Evolutionary conservation across 164 flowering plant genomes (phyloP).

Genomic region (Kalanchoe fedtschenkoi): DNA sequence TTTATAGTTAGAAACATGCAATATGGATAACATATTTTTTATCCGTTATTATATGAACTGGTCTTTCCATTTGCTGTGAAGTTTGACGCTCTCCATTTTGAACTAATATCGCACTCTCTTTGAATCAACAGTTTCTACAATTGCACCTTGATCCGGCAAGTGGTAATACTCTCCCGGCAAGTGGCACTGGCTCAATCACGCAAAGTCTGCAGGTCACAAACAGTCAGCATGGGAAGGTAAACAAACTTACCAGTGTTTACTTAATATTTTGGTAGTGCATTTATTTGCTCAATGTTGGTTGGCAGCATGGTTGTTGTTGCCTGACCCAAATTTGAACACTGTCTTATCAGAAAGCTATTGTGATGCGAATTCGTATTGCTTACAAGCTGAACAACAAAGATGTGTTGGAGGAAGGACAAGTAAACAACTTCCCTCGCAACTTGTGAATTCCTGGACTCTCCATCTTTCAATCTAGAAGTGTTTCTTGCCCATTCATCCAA

Average conservation of each 20-base stretch:
- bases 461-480: too few relatives aligned
- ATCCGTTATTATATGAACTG: too few relatives aligned
- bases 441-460: conserved; percentile 23
- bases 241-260: background rate
- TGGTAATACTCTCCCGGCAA: conserved; percentile 63
- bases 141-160: conserved; percentile 87
- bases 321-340: background rate
- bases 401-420: conserved; percentile 72
- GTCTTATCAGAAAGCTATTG: conserved; percentile 69
- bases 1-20: too few relatives aligned
- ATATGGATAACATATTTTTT: too few relatives aligned
- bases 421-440: conserved; percentile 62
- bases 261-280: background rate
- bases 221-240: conserved; percentile 93
- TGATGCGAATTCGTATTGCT: conserved; percentile 79
- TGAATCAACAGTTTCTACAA: conserved; percentile 69
- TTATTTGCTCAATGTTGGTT: background rate
- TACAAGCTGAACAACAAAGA: conserved; percentile 68
- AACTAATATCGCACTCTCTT: background rate
- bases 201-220: conserved; percentile 68
- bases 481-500: too few relatives aligned
- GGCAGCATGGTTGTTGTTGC: background rate
- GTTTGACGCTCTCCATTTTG: background rate
- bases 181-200: conserved; percentile 55
- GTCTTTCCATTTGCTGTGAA: background rate